These are phyloP conservation scores for Metschnikowia lochheadii DNA, from an alignment of 805 yeast genomes.

Conservation along the genomic window DNA sequence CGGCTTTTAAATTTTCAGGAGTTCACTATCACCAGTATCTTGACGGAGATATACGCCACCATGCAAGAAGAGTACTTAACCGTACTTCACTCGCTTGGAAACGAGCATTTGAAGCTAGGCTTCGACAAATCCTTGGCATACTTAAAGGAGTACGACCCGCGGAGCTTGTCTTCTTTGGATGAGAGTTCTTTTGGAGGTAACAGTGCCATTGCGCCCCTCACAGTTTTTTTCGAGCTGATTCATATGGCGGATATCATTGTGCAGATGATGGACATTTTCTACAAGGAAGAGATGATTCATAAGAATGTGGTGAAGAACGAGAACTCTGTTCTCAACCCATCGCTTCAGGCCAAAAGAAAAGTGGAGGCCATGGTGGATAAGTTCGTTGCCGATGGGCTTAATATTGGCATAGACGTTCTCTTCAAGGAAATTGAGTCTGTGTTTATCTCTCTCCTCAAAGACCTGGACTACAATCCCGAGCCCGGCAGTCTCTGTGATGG, in stretches of 20 bases:
- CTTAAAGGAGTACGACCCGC: slow-evolving; percentile 68
- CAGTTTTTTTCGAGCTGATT: slow-evolving; percentile 83
- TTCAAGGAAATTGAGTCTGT: slow-evolving; percentile 73
- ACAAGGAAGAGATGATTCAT: slow-evolving; percentile 71
- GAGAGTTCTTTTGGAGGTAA: slow-evolving; percentile 12
- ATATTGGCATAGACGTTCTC: slow-evolving; percentile 85
- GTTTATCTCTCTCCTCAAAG: slow-evolving; percentile 51
- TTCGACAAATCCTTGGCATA: slow-evolving; percentile 75
- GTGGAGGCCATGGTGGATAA: slow-evolving; percentile 81
- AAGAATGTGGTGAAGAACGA: slow-evolving; percentile 61
- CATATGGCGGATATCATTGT: slow-evolving; percentile 89
- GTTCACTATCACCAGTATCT: slow-evolving; percentile 32
- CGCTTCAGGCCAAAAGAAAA: slow-evolving; percentile 73
- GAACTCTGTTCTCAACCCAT: slow-evolving; percentile 70
- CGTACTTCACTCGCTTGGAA: slow-evolving; percentile 58
- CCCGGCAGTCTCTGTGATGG: slow-evolving; percentile 21
- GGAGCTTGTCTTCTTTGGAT: slow-evolving; percentile 24
- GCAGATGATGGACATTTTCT: slow-evolving; percentile 88
- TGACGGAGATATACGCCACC: slow-evolving; percentile 34
- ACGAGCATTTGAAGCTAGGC: slow-evolving; percentile 77
- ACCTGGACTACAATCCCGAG: slow-evolving; percentile 59
- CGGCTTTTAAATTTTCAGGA: slow-evolving; percentile 41
- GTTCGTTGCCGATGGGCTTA: slow-evolving; percentile 88
- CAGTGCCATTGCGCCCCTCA: slow-evolving; percentile 71
- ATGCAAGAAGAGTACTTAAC: slow-evolving; percentile 64